Conservation (phyloP, 129 eudicot genomes). For the Oenanthe sinensis region DNA sequence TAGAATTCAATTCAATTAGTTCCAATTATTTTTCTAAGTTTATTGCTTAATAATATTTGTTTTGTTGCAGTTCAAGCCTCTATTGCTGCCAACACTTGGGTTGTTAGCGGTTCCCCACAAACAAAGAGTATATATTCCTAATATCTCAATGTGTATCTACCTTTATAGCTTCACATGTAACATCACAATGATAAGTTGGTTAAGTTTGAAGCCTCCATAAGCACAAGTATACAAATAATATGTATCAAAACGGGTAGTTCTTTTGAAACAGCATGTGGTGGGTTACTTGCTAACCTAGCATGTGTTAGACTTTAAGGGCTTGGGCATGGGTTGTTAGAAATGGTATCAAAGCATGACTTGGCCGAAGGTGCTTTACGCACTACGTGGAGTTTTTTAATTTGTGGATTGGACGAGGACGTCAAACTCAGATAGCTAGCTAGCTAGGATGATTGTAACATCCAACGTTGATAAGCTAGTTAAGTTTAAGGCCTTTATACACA, state of each 20-base stretch:
- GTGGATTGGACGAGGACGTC: background rate
- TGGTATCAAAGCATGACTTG: background rate
- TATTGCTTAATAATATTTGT: background rate
- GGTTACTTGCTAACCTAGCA: background rate
- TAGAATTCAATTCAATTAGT: background rate
- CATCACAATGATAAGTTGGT: background rate
- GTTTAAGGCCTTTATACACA: background rate
- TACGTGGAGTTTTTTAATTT: background rate
- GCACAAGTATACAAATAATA: background rate
- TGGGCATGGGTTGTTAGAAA: background rate
- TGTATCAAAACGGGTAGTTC: background rate
- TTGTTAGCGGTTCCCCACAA: constrained; percentile 4
- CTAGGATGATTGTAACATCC: background rate
- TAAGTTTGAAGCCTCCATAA: background rate
- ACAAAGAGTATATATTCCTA: background rate
- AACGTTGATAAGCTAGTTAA: background rate
- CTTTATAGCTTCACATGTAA: constrained; percentile 1
- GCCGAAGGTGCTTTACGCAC: background rate
- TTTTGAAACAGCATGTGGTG: background rate
- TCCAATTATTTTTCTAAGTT: background rate
- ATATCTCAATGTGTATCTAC: background rate
- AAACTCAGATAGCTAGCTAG: no score
- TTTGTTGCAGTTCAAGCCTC: background rate
- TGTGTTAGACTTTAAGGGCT: background rate
- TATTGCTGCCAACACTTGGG: background rate